Base-by-base conservation (phyloP, 2,329 filamentous ascomycete genomes). In the Sporothrix pseudoabietina region DNA sequence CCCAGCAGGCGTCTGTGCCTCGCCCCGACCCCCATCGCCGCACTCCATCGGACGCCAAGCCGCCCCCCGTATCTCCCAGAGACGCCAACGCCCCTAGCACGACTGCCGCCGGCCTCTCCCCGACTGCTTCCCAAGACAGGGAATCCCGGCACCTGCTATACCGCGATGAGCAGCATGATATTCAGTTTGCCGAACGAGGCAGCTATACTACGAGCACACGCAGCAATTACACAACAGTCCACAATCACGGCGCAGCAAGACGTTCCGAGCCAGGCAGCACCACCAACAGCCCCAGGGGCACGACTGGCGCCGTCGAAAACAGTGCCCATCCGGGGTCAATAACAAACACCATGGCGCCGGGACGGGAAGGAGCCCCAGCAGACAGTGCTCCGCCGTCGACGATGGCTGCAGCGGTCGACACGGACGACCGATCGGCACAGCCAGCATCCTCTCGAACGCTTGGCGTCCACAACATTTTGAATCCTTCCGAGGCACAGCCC, bases 1-100 rank as follows among this genome's bases (percentile, higher is more conserved):
- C 88, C 84, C 87, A 89, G 84, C 86, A 85, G 83, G 85, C 84
- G 79, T 81, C 85, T 85, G 84, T 83, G 82, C 83, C 86, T 86
- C 84, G 82, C 80, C 84, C 87, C 84, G 82, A 83, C 80, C 86
- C 87, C 82, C 85, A 83, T 79, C 71, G 26, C 35, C 84, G 81
- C 77, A 76, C 73, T 16, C 74, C 75, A 22, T 52, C 49, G 16
- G 59, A 63, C 32, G 30, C 4, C 41, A 69, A 39, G 32, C n/a
- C 71, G 10, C 52, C 55, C 14, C 12, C 54, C 30, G 41, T 14
- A 1, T 39, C 7, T 26, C 44, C 39, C 14, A 41, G 41, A 70
- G 14, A 49, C 19, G 12, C 4, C 19, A 55, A 59, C 49, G 39
- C 71, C 54, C 26, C 22, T 22, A 47, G 8, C 55, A 19, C 55